Evolutionary conservation across 129 eudicot species (phyloP), one percentile per base, ranked within the genome.

Genomic region (Tanacetum coccineum): DNA sequence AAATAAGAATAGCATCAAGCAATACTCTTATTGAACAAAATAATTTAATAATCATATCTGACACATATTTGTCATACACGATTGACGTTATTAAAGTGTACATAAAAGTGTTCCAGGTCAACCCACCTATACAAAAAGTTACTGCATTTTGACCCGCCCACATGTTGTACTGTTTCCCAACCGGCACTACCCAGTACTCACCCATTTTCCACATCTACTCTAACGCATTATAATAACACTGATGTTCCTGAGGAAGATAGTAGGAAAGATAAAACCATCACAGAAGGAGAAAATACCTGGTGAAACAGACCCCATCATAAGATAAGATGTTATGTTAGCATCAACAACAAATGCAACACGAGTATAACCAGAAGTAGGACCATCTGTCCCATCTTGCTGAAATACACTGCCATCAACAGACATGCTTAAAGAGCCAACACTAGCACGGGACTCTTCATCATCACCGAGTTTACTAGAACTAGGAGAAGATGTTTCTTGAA

Each of bases 231-330:
- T 32, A 36, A 36, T 36, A 36, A 36, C 42, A 7, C 12, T 28
- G 46, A 68, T 59, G 26, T 19, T 21, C 32, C 4, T 2, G 19
- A 44, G 11, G 19, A 48, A 21, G 47, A 48, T 3, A 26, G 59
- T 67, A 15, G 11, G 45, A 52, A 49, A 49, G 71, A 30, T 51
- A 47, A 26, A 66, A 32, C 50, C 13, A 51, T 11, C 49, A 36
- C 25, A 48, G 53, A 14, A 19, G 25, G 19, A 46, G 3, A 62
- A 9, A 71, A 66, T 44, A 93, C 98, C 98, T 79, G 95, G 99
- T 68, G 99, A 94, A 75, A 94, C 97, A 73, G 99, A 94, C 32
- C 99, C 99, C 99, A 94, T 94, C 99, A 94, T 94, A 68, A 94
- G 95, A 77, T 94, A 94, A 9, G 99, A 94, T 53, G 99, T 94